Percentiles rank a stretch among this genome's conserved stretches.
These are phyloP conservation scores for Maudiozyma pseudohumilis DNA, from an alignment of 805 yeast genomes.

Conservation along the genomic window DNA sequence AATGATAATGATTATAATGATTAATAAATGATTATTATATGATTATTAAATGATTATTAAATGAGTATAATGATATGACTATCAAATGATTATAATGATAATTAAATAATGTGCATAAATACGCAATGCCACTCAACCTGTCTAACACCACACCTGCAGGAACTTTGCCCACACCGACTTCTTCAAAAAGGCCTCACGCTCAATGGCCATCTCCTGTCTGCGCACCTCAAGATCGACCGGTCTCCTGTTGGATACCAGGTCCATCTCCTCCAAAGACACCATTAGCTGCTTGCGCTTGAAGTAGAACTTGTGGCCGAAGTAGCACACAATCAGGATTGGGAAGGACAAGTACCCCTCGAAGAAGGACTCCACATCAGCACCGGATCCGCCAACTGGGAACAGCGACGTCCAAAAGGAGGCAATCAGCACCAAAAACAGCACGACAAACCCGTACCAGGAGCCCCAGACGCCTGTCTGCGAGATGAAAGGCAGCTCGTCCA, in stretches of 20 bases:
- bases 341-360: constrained; percentile 57
- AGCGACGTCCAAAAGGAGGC: constrained; percentile 76
- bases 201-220: constrained; percentile 41
- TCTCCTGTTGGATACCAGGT: constrained; percentile 50
- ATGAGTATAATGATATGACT: too few species aligned
- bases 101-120: too few species aligned
- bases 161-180: constrained; percentile 37
- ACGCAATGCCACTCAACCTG: too few species aligned
- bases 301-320: constrained; percentile 49
- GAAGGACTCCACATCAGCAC: constrained; percentile 45
- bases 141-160: constrained; percentile 38
- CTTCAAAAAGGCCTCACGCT: constrained; percentile 28
- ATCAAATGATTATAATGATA: too few species aligned
- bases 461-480: constrained; percentile 58
- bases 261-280: constrained; percentile 41
- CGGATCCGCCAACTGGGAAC: constrained; percentile 48
- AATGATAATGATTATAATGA: too few species aligned
- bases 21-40: too few species aligned
- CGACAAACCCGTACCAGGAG: constrained; percentile 44
- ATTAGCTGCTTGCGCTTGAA: constrained; percentile 29
- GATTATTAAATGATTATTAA: too few species aligned
- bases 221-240: constrained; percentile 41
- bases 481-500: constrained; percentile 52
- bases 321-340: constrained; percentile 54
- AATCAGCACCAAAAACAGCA: constrained; percentile 47